Evolutionary conservation across 2,329 filamentous ascomycete genomes (phyloP), one percentile per base, ranked within the genome.

Genomic region (Teratosphaeria gauchensis): DNA sequence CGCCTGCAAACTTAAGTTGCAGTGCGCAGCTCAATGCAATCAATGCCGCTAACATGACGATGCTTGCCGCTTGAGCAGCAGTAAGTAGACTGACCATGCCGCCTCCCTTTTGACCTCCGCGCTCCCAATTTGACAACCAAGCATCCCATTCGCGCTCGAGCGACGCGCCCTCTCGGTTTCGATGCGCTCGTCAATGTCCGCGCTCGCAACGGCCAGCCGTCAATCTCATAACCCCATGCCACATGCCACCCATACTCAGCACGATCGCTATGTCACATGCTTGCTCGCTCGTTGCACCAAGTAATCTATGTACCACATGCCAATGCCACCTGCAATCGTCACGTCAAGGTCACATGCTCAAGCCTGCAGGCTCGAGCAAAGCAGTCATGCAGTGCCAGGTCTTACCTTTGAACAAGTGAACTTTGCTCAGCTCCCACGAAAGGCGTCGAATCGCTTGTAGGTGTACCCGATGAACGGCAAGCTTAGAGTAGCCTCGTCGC

Each of bases 381-480:
- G 19, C 48, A 51, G 38, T 48, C 19, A 48, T 24, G n/a, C 42
- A 48, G 21, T 6, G n/a, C n/a, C 2, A 42, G n/a, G 35, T 42
- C 42, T 48, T 48, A 48, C 42, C 42, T 48, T 48, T 48, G 42
- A 21, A 48, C 24, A 8, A 19, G 6, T 8, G 19, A 16, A 48
- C 4, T 21, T n/a, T 48, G 42, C 42, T 67, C 64, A 73, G 54
- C 61, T 70, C 35, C 70, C 71, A 56, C 76, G 68, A 76, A 86
- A 85, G 58, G 82, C 84, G 74, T 86, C 85, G 75, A 99, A 99
- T 62, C 94, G 89, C 84, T 97, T 99, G 80, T 96, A 99, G 8
- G 94, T 95, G 75, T 96, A 95, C 38, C 90, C 90, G 68, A 95
- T 94, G 73, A 96, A 99, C 2, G 94, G 94, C 76, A 99, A 77